Evolutionary conservation across 1,139 yeast species (phyloP), one percentile per base, ranked within the genome.

Genomic region (Diutina scorzettiae): DNA sequence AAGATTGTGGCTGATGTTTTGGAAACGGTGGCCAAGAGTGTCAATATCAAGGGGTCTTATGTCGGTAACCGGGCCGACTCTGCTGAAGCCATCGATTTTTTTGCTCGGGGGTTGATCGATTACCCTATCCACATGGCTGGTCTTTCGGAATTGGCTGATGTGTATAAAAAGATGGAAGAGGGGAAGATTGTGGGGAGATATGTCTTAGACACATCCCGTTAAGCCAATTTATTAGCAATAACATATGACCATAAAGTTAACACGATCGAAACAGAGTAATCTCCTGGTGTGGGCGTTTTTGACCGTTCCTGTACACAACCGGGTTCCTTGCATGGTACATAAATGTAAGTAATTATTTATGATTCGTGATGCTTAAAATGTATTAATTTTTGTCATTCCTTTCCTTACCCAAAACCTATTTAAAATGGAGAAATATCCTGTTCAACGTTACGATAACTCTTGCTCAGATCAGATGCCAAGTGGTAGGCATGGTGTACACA

Each of bases 391-490:
- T n/a, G n/a, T n/a, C n/a, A n/a, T n/a, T 20, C 19, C 37, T 25
- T 21, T 12, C 12, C 19, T 17, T 31, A 31, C 24, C 21, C 37
- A 32, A 32, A 34, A 34, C 29, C 24, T 6, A 24, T 16, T 46
- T 54, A 62, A 46, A 62, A 62, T 4, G 71, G 71, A 17, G 69
- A 63, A 25, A 62, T 55, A 39, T 54, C 58, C 43, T 62, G 65
- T 33, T 64, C 68, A 21, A 66, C 53, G n/a, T 58, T 58, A 42
- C 65, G 51, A 46, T 66, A 66, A 6, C 61, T 51, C 45, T 60
- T 61, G 30, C 55, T 59, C 1, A 59, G 51, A 40, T 57, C 53
- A n/a, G 63, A 52, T 7, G 58, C 49, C 41, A 55, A 53, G 49
- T 56, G 51, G 47, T 58, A 63, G 21, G 65, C 44, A 44, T 66